Conservation (phyloP, 805 yeast genomes). For the Priceomyces castillae region DNA sequence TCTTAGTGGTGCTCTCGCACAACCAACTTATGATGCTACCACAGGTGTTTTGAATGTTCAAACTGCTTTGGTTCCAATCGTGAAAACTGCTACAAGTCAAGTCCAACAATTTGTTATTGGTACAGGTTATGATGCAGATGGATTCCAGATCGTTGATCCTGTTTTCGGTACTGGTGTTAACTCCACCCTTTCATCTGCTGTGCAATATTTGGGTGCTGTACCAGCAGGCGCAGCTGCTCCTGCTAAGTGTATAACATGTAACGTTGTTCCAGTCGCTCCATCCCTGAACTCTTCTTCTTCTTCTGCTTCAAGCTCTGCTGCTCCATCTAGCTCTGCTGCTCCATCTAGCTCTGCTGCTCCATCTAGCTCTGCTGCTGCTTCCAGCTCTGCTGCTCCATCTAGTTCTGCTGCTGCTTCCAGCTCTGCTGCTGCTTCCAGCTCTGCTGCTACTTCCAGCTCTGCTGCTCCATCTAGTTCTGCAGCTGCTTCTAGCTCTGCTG, state of each 20-base stretch:
- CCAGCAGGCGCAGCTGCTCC: slow-evolving; percentile 16
- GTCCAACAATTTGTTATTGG: slow-evolving; percentile 9
- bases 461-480: background rate
- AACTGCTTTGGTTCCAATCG: background rate
- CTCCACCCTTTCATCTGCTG: background rate
- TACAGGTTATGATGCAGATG: slow-evolving; percentile 3
- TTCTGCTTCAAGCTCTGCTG: background rate
- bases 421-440: background rate
- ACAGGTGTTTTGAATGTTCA: slow-evolving; percentile 23
- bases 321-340: background rate
- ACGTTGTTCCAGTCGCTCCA: background rate
- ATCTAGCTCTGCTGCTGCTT: slow-evolving; percentile 1
- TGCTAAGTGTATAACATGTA: slow-evolving; percentile 14
- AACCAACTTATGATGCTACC: slow-evolving; percentile 7
- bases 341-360: slow-evolving; percentile 7
- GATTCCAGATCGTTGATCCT: background rate
- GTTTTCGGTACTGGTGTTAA: slow-evolving; percentile 1
- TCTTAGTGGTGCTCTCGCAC: slow-evolving; percentile 2
- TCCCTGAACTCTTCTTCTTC: slow-evolving; percentile 1
- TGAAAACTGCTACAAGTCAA: background rate
- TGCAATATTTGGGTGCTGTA: slow-evolving; percentile 9
- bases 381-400: slow-evolving; percentile 1
- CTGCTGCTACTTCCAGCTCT: background rate
- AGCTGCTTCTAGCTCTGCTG: background rate
- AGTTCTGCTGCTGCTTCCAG: background rate